Base-by-base conservation (phyloP, 2,329 filamentous ascomycete species). In the Chaetothyriales sp. region DNA sequence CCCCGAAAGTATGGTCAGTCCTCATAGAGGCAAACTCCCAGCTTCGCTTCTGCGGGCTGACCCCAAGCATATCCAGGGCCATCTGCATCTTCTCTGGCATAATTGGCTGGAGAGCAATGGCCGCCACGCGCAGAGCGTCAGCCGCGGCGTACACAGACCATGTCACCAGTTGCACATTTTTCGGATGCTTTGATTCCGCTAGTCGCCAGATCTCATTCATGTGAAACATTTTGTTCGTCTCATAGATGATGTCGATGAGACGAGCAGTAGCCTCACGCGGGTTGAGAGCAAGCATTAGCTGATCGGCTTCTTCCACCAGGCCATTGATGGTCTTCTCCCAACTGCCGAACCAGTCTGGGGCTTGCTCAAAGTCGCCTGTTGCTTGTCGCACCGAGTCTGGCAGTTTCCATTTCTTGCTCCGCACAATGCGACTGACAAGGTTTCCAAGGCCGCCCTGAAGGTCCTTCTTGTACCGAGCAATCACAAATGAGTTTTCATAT, bases 71-170 rank as follows among this genome's bases (percentile, higher is more conserved):
- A 63, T 95, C 83, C 0, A 98, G 75, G 28, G 95, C 67, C 57
- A 78, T 70, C 9, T 68, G 67, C 46, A 86, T 77, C 66, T 93
- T 94, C 43, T 70, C 73, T 0, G 92, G 92, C 76, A 98, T 94
- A 62, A 89, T 86, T 1, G 92, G 88, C 65, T 95, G 89, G 44
- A 98, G 70, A 46, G 96, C 71, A 59, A 98, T 95, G 12, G 82
- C 86, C 0, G 75, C 72, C 20, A 95, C 78, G 39, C 92, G 83
- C 46, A 95, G 65, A 3, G 83, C 77, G 67, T 98, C 92, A 7
- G 81, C 77, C 44, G 75, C 73, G 44, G 83, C 73, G 64, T 79
- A 95, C 25, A 98, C 73, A 39, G 77, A 74, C 58, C 73, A 71
- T 56, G 81, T 70, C 15, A 81, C 68, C 2, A 73, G 65, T 44